These are phyloP conservation scores for Polyplosphaeria fusca DNA, from an alignment of 495 filamentous ascomycete species.

Conservation along the genomic window DNA sequence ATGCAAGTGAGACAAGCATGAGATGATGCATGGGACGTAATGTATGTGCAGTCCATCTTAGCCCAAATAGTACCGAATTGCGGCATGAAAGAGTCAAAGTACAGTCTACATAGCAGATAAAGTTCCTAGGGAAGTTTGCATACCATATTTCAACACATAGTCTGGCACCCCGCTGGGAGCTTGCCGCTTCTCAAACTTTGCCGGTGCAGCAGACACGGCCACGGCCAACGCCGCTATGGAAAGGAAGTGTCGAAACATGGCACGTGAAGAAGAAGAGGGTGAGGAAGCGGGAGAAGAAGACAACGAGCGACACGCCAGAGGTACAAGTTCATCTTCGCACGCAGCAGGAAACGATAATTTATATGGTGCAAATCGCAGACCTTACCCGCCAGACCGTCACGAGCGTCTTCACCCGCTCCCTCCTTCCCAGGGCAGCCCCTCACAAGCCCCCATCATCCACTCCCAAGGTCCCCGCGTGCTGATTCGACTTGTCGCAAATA, in stretches of 20 bases:
- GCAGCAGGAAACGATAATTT: not conserved
- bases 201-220: conserved; percentile 10
- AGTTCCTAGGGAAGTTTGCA: not conserved
- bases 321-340: too few relatives aligned
- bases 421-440: not conserved
- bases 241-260: conserved; percentile 1
- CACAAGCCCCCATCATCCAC: not conserved
- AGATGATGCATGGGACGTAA: not conserved
- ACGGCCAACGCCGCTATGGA: not conserved
- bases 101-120: not conserved
- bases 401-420: too few relatives aligned
- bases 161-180: conserved; percentile 22
- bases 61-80: not conserved
- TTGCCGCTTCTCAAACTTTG: conserved; percentile 15
- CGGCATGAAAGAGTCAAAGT: not conserved
- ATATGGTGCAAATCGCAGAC: not conserved
- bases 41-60: not conserved
- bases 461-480: not conserved
- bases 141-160: conserved; percentile 29
- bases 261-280: not conserved
- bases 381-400: not conserved
- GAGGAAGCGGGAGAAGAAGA: not conserved
- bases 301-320: not conserved
- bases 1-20: not conserved
- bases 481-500: not conserved